Evolutionary conservation across 495 filamentous ascomycete genomes (phyloP).

Genomic region (Aspergillus mulundensis): DNA sequence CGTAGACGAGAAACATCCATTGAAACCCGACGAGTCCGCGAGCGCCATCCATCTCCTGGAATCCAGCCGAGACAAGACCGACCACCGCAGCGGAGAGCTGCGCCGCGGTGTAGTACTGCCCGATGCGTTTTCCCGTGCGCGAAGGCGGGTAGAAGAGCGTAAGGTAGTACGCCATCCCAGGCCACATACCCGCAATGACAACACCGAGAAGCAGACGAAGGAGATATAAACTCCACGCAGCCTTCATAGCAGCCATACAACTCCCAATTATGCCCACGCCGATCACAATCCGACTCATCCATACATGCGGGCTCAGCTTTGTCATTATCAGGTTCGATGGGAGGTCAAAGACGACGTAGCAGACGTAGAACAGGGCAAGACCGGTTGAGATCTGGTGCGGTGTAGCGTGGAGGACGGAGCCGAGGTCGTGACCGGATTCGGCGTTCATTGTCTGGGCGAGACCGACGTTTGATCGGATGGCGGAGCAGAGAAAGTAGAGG

Average conservation of each 20-base stretch:
- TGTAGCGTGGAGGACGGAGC: conserved; percentile 59
- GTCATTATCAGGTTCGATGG: conserved; percentile 91
- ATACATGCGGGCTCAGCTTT: conserved; percentile 74
- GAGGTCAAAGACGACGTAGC: conserved; percentile 84
- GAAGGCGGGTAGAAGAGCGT: conserved; percentile 89
- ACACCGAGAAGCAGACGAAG: conserved; percentile 82
- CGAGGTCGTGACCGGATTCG: conserved; percentile 61
- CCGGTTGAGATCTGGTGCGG: conserved; percentile 75
- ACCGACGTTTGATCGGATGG: conserved; percentile 85
- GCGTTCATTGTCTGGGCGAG: conserved; percentile 88
- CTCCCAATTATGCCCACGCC: conserved; percentile 79
- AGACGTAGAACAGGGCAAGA: conserved; percentile 84
- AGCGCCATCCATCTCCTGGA: conserved; percentile 82
- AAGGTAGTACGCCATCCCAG: conserved; percentile 90
- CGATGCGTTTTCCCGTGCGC: conserved; percentile 81
- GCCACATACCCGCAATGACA: conserved; percentile 92
- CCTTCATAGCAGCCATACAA: conserved; percentile 75
- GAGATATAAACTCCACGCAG: conserved; percentile 81
- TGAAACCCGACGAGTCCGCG: conserved; percentile 78
- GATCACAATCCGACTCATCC: conserved; percentile 91
- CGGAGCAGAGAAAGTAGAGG: conserved; percentile 90
- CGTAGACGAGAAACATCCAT: conserved; percentile 95
- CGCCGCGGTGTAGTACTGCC: conserved; percentile 82
- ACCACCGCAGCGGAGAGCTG: conserved; percentile 89
- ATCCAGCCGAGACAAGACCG: conserved; percentile 84